These are phyloP conservation scores for Aspergillus sp. DNA, from an alignment of 2,329 filamentous ascomycete species.

Conservation along the genomic window DNA sequence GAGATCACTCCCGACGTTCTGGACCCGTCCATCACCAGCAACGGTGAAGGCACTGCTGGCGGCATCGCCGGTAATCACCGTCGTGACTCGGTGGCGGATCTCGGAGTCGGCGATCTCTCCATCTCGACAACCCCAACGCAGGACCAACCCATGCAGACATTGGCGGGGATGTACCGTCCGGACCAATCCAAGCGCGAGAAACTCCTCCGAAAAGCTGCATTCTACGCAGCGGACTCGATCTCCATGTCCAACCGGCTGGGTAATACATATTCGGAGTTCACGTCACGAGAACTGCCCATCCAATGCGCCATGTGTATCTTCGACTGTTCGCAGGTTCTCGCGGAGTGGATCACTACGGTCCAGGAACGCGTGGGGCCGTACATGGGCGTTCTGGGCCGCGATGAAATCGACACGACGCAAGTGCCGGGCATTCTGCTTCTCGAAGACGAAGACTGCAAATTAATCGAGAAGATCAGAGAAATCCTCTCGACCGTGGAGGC, in stretches of 20 bases:
- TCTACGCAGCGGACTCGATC: slow-evolving; percentile 86
- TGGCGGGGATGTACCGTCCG: slow-evolving; percentile 26
- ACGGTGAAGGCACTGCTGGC: slow-evolving; percentile 1
- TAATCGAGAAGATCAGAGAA: slow-evolving; percentile 73
- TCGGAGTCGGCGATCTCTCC: slow-evolving; percentile 29
- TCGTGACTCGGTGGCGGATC: slow-evolving; percentile 29
- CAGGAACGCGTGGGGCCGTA: slow-evolving; percentile 91
- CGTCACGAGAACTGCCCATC: slow-evolving; percentile 74
- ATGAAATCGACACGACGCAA: slow-evolving; percentile 67
- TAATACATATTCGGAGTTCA: slow-evolving; percentile 75
- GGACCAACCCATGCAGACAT: slow-evolving; percentile 23
- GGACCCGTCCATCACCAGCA: slow-evolving; percentile 21
- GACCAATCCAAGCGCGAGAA: slow-evolving; percentile 64
- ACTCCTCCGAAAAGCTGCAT: slow-evolving; percentile 86
- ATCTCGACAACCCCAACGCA: slow-evolving; percentile 30
- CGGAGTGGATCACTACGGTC: slow-evolving; percentile 86
- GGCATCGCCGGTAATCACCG: slow-evolving; percentile 13
- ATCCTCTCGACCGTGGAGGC: slow-evolving; percentile 68
- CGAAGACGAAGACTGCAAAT: slow-evolving; percentile 82
- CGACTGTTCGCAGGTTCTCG: slow-evolving; percentile 87
- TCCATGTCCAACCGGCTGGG: slow-evolving; percentile 80
- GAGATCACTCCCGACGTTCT: slow-evolving; percentile 21
- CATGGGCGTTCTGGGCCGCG: slow-evolving; percentile 75
- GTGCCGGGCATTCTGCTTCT: slow-evolving; percentile 83
- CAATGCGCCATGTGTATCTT: slow-evolving; percentile 89